Evolutionary conservation across 2,329 filamentous ascomycete species (phyloP).

Genomic region (Fusarium coffeatum): DNA sequence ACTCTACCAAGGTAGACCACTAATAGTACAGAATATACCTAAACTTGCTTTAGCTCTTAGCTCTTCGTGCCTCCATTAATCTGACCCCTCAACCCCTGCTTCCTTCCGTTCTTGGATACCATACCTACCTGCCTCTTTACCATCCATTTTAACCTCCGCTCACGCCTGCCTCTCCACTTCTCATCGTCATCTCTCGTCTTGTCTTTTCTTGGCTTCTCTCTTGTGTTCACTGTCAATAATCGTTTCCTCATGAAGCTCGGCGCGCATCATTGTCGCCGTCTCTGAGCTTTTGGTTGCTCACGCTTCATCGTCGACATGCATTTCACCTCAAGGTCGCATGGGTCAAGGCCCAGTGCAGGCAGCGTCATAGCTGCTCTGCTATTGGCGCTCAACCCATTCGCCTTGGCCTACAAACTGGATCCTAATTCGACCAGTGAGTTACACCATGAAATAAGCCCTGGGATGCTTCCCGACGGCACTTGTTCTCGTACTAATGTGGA

Average conservation of each 20-base stretch:
- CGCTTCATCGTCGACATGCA: constrained; percentile 39
- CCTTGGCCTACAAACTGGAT: constrained; percentile 52
- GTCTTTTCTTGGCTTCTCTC: constrained; percentile 10
- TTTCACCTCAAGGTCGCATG: constrained; percentile 15
- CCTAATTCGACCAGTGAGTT: constrained; percentile 52
- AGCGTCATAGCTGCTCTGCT: constrained; percentile 43
- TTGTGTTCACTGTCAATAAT: neutral
- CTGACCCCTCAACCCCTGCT: constrained; percentile 18
- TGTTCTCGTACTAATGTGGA: constrained; percentile 7
- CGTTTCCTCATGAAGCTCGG: constrained; percentile 36
- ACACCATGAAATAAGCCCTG: constrained; percentile 2
- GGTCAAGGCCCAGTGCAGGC: constrained; percentile 28
- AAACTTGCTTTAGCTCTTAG: constrained; percentile 23
- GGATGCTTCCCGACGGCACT: neutral
- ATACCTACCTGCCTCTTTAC: neutral
- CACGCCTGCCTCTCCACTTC: constrained; percentile 12
- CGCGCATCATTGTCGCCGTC: constrained; percentile 15
- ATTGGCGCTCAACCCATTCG: constrained; percentile 42
- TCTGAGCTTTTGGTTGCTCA: constrained; percentile 37
- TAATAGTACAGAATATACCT: constrained; percentile 1
- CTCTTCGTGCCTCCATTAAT: constrained; percentile 17
- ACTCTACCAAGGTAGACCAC: neutral
- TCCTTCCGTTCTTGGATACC: constrained; percentile 24
- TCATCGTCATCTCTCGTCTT: constrained; percentile 13
- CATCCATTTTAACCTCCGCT: constrained; percentile 17